Conservation (phyloP, 371 early-diverging fungal species). For the Coemansia sp. region DNA sequence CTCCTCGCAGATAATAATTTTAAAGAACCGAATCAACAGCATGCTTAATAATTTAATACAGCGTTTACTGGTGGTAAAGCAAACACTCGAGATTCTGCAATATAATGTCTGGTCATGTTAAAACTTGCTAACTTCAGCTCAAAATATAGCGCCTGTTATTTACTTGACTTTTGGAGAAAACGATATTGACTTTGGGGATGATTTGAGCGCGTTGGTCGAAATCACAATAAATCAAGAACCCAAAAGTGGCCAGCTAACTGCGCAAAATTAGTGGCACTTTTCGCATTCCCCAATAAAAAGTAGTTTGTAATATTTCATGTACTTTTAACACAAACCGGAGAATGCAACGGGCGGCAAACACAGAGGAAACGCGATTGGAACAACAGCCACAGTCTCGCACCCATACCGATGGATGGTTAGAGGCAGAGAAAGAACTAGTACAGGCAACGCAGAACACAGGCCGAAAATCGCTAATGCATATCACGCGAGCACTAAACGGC, state of each 20-base stretch:
- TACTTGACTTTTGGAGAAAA: background rate
- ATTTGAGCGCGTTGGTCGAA: background rate
- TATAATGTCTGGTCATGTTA: too few relatives aligned
- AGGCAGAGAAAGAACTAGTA: background rate
- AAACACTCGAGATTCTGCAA: too few relatives aligned
- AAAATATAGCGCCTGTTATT: too few relatives aligned
- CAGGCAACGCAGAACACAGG: slow-evolving; percentile 4
- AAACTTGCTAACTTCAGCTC: too few relatives aligned
- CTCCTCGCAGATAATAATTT: background rate
- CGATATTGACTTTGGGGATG: background rate
- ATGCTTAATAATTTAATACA: too few relatives aligned
- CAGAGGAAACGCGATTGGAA: background rate
- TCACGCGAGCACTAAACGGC: slow-evolving; percentile 16
- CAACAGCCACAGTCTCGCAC: background rate
- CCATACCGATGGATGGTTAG: background rate
- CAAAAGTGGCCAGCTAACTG: background rate
- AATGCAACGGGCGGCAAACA: background rate
- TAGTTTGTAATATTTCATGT: background rate
- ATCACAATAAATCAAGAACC: background rate
- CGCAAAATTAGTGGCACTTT: background rate
- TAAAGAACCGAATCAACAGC: too few relatives aligned
- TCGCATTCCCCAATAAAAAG: background rate
- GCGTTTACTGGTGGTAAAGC: too few relatives aligned
- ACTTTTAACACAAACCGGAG: background rate
- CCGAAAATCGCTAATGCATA: slow-evolving; percentile 9